Percentiles rank a stretch among this genome's conserved stretches.
These are phyloP conservation scores for Karstenula rhodostoma DNA, from an alignment of 2,329 filamentous ascomycete species.

Conservation along the genomic window DNA sequence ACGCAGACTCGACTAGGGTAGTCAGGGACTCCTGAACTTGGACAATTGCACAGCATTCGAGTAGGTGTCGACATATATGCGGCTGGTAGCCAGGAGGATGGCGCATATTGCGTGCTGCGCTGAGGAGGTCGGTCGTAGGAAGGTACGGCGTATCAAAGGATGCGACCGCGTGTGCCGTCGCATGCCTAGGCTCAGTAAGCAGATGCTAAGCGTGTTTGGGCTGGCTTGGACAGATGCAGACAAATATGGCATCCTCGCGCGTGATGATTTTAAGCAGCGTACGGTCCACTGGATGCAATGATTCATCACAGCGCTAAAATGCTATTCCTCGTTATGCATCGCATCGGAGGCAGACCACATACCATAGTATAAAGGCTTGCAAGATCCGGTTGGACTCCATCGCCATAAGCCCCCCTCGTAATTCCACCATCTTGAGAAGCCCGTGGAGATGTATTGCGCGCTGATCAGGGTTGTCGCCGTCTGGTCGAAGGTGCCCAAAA, in stretches of 20 bases:
- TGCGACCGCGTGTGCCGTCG: constrained; percentile 48
- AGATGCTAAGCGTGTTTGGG: constrained; percentile 38
- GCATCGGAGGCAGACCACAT: constrained; percentile 25
- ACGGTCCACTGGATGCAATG: not conserved
- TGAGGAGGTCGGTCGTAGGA: constrained; percentile 40
- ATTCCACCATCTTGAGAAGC: constrained; percentile 44
- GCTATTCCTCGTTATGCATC: constrained; percentile 2
- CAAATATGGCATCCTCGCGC: constrained; percentile 6
- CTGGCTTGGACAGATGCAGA: constrained; percentile 16
- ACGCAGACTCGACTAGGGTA: constrained; percentile 36
- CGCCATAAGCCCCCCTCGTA: constrained; percentile 44
- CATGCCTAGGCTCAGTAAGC: constrained; percentile 53
- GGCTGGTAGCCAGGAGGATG: constrained; percentile 42
- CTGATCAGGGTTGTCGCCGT: constrained; percentile 42
- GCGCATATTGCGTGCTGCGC: constrained; percentile 34
- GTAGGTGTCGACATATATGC: constrained; percentile 39
- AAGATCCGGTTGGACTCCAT: constrained; percentile 49
- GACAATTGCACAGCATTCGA: constrained; percentile 40
- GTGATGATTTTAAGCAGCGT: not conserved
- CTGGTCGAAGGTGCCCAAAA: constrained; percentile 27
- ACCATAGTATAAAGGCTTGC: constrained; percentile 53
- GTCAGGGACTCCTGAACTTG: constrained; percentile 39
- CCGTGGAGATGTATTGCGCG: constrained; percentile 45
- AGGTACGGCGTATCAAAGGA: constrained; percentile 45
- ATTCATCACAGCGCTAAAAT: constrained; percentile 3